Conservation (phyloP, 495 filamentous ascomycete species). For the Xylaria castorea region DNA sequence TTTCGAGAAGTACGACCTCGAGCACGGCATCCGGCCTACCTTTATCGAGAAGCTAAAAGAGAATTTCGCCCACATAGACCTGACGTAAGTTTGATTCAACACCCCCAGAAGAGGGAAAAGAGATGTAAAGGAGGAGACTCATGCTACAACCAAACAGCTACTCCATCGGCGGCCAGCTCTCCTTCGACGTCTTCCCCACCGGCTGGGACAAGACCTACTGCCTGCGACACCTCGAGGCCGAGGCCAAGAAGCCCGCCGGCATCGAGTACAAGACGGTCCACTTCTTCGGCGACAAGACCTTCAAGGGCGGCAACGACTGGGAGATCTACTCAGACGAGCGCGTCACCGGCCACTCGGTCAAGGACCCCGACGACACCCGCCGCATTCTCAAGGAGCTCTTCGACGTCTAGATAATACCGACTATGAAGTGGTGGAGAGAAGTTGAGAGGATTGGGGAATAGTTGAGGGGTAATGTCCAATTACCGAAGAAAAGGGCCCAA, state of each 20-base stretch:
- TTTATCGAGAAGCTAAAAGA: constrained; percentile 78
- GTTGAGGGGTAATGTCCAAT: no score
- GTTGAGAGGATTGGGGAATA: neutral
- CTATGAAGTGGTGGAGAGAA: neutral
- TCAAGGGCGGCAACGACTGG: constrained; percentile 88
- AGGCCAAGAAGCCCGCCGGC: constrained; percentile 71
- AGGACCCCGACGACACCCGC: constrained; percentile 80
- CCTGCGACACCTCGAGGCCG: constrained; percentile 81
- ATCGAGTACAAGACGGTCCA: constrained; percentile 85
- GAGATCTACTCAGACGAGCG: constrained; percentile 87
- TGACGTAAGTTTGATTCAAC: constrained; percentile 68
- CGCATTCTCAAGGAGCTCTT: constrained; percentile 80
- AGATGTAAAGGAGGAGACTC: neutral
- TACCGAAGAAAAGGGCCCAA: neutral
- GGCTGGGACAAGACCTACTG: constrained; percentile 99
- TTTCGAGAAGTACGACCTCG: constrained; percentile 78
- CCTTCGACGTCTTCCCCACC: constrained; percentile 95
- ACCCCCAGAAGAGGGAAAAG: no score
- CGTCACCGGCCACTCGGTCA: constrained; percentile 84
- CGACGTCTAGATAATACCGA: constrained; percentile 55
- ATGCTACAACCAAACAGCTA: constrained; percentile 56
- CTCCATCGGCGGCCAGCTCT: constrained; percentile 95
- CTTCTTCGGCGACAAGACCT: constrained; percentile 98
- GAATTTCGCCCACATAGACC: constrained; percentile 79
- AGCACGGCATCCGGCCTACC: constrained; percentile 71